Evolutionary conservation across 139 green algal genomes (phyloP).

Genomic region (Picochlorum sp.): DNA sequence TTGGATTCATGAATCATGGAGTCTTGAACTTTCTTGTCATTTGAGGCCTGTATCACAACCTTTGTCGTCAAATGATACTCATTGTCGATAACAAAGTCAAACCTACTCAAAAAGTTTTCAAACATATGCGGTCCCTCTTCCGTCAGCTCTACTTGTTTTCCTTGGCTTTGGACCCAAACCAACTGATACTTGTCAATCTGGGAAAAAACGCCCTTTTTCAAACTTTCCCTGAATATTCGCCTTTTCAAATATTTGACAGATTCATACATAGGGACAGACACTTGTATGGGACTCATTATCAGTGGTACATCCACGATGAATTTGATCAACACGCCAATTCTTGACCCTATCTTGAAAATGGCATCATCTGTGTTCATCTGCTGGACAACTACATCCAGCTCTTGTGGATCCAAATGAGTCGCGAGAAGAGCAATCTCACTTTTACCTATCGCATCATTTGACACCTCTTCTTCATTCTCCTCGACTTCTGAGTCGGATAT

Average conservation of each 20-base stretch:
- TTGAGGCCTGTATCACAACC: neutral
- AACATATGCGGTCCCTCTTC: neutral
- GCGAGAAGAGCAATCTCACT: no score
- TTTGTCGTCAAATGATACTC: neutral
- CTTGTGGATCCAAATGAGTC: neutral
- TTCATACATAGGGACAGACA: conserved; percentile 21
- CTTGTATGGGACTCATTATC: conserved; percentile 2
- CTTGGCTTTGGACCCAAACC: neutral
- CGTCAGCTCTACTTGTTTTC: neutral
- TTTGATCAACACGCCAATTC: conserved; percentile 13
- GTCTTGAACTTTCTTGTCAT: neutral
- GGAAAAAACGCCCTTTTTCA: conserved; percentile 3
- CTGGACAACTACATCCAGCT: neutral
- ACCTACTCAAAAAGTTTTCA: neutral
- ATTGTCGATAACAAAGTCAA: neutral
- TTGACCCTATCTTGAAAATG: conserved; percentile 12
- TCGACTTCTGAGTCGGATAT: no score
- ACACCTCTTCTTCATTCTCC: no score
- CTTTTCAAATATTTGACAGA: conserved; percentile 30
- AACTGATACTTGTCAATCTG: neutral
- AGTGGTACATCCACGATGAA: conserved; percentile 9
- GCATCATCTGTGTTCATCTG: conserved; percentile 23
- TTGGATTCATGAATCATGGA: neutral
- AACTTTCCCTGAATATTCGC: conserved; percentile 18
- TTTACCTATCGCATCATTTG: no score